Conservation (phyloP, 2,329 filamentous ascomycete genomes). For the Teratosphaeria pseudoeucalypti region DNA sequence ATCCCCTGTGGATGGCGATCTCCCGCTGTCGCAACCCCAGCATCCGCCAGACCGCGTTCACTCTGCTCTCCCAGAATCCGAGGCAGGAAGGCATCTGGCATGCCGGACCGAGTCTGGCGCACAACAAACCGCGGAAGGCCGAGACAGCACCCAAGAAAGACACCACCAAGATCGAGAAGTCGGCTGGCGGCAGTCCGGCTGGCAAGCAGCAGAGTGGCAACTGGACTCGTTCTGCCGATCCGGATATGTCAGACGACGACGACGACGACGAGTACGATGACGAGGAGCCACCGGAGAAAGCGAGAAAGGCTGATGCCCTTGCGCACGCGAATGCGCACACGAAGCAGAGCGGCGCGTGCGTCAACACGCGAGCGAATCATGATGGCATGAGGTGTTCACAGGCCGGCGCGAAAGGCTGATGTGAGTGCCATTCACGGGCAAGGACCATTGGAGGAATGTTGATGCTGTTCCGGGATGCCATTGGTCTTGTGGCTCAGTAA, state of each 20-base stretch:
- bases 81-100: slow-evolving; percentile 26
- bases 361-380: neutral
- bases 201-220: neutral
- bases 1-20: slow-evolving; percentile 26
- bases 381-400: neutral
- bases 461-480: neutral
- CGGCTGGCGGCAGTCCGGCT: neutral
- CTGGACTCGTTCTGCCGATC: neutral
- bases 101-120: slow-evolving; percentile 20
- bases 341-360: slow-evolving; percentile 2
- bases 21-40: slow-evolving; percentile 22
- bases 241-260: neutral
- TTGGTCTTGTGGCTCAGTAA: neutral
- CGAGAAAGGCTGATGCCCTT: neutral
- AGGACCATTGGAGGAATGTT: neutral
- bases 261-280: neutral
- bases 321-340: neutral
- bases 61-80: slow-evolving; percentile 22
- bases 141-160: slow-evolving; percentile 11
- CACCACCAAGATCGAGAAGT: slow-evolving; percentile 10
- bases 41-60: slow-evolving; percentile 23
- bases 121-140: slow-evolving; percentile 14
- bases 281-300: neutral
- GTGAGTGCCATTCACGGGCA: neutral
- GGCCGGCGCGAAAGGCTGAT: neutral